Percentiles rank a stretch among this genome's conserved stretches.
phyloP scores from a whole-genome alignment of 176 grass and related monocot genomes.

The Triticum monococcum region DNA sequence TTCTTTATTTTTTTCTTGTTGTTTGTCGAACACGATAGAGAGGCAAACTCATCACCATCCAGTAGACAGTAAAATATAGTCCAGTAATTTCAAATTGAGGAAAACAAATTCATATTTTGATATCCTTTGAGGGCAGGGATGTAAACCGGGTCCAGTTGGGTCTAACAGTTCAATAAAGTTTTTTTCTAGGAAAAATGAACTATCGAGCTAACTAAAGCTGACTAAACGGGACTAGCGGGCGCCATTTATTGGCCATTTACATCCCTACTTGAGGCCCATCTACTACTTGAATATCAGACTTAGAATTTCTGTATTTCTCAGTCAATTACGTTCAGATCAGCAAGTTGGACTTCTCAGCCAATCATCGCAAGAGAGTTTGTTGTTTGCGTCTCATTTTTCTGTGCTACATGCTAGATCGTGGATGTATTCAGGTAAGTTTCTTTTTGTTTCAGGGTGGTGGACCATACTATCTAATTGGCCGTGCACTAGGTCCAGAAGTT shows the following conservation, averaged over 20 bases:
- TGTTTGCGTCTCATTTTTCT: not conserved
- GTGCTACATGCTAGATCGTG: not conserved
- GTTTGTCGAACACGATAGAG: not conserved
- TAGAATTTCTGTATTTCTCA: not conserved
- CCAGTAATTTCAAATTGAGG: not conserved
- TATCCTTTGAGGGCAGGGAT: not conserved
- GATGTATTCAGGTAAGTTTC: not conserved
- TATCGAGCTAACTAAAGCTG: too few species aligned
- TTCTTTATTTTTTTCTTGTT: not conserved
- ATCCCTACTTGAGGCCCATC: not conserved
- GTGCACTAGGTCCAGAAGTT: constrained; percentile 95
- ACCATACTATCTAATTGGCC: constrained; percentile 92
- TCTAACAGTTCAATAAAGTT: too few species aligned
- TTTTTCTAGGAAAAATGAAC: too few species aligned
- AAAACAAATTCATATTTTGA: constrained; percentile 8
- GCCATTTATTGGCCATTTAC: too few species aligned
- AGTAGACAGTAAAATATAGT: not conserved
- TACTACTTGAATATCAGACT: not conserved
- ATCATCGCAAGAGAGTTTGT: not conserved
- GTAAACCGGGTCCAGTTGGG: too few species aligned
- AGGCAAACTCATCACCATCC: not conserved
- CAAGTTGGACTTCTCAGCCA: not conserved
- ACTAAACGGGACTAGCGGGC: too few species aligned
- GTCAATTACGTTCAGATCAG: not conserved
- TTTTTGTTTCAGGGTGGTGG: constrained; percentile 66